Evolutionary conservation across 2,329 filamentous ascomycete genomes (phyloP), one percentile per base, ranked within the genome.

Genomic region (Arthrobotrys pseudoclavata): DNA sequence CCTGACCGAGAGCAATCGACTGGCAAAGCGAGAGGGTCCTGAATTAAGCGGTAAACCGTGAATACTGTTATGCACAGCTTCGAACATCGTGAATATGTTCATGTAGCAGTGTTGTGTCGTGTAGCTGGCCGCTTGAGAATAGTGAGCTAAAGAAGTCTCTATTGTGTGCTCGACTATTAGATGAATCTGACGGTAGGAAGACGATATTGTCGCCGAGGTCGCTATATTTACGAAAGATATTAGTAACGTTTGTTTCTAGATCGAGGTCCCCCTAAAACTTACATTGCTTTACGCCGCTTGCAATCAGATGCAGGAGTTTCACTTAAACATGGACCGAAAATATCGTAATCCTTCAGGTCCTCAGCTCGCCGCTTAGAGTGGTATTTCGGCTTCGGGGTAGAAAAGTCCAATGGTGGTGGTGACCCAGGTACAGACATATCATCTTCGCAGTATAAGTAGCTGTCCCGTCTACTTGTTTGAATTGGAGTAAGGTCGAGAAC

Each of bases 371-470:
- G 22, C 24, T 69, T 69, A 20, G 22, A 10, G 24, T 22, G 64
- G 3, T 10, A 10, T 40, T 55, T 67, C 29, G 31, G 22, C 13
- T 34, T 52, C 48, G 60, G 66, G n/a, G 64, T 60, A 1, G 71
- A 64, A 55, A 69, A 69, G 2, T 57, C 64, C 7, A 76, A 20
- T 13, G 48, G 64, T 20, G 71, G 71, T 18, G 72, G 72, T 6
- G 72, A 70, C 9, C 50, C 72, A 5, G 66, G 72, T 7, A 70
- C 53, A 13, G 66, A 60, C 60, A 76, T 57, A 26, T 70, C 66
- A 37, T 70, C 72, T 42, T 76, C 61, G 18, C 60, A 70, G 12
- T 76, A 76, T 12, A 24, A 29, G 24, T 76, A 70, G 15, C 66
- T 50, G 6, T 34, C 18, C n/a, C 34, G 29, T 5, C 26, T 37